phyloP scores from a whole-genome alignment of 768 basidiomycete genomes.

The Cubamyces sp. region DNA sequence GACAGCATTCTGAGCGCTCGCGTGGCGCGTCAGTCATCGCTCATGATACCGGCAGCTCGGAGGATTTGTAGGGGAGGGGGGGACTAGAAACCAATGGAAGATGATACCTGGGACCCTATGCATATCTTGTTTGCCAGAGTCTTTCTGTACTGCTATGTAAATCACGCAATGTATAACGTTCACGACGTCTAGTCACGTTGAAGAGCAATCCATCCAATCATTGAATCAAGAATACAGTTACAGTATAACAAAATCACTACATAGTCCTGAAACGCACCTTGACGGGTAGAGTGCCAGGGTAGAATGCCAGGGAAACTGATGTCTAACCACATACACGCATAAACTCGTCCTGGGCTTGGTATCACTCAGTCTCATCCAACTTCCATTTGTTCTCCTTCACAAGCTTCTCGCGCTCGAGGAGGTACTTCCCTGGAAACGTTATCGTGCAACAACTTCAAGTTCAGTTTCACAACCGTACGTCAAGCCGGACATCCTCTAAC shows the following conservation, averaged over 20 bases:
- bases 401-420: constrained; percentile 78
- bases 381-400: constrained; percentile 84
- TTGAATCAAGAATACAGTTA: not conserved
- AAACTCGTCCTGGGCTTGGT: not conserved
- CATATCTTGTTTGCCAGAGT: constrained; percentile 24
- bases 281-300: not conserved
- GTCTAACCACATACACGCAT: not conserved
- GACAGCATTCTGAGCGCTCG: constrained; percentile 45
- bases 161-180: constrained; percentile 25
- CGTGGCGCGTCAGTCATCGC: not conserved
- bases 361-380: constrained; percentile 47
- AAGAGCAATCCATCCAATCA: not conserved
- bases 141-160: constrained; percentile 28
- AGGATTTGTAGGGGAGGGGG: constrained; percentile 11
- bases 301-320: too few relatives aligned
- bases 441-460: not conserved
- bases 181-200: not conserved
- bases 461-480: not conserved
- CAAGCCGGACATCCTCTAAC: constrained; percentile 39
- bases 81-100: constrained; percentile 19
- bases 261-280: not conserved
- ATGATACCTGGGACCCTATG: constrained; percentile 28
- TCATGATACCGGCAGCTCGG: not conserved
- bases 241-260: not conserved
- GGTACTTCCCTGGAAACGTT: constrained; percentile 65